Base-by-base conservation (phyloP, 2,329 filamentous ascomycete genomes). In the Aspergillus uvarum region DNA sequence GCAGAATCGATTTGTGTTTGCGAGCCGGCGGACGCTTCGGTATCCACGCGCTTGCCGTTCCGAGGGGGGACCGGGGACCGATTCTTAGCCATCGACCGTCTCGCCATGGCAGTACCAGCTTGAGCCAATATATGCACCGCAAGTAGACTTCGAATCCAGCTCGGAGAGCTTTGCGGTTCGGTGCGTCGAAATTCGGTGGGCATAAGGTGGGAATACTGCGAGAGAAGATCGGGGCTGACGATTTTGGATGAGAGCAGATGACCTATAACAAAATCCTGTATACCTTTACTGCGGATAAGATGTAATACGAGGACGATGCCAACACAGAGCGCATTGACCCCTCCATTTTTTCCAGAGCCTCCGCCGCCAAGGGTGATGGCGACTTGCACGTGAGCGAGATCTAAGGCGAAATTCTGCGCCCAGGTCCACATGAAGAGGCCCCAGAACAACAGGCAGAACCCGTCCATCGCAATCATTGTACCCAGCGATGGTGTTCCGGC, bases 311-410 rank as follows among this genome's bases (percentile, higher is more conserved):
- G 70, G 59, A 81, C 77, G 59, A 79, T 76, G 55, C 75, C 74
- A 42, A 81, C 75, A 67, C 79, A 81, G 22, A 80, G 69, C 19
- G 73, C 71, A 67, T 80, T 80, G 58, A 79, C 78, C 44, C 77
- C 76, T 56, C 77, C 76, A 56, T 77, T 80, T 67, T 80, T 80
- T 10, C 78, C 79, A 12, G 77, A 77, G 56, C 77, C 89, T 60
- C 92, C 92, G 61, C 92, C 93, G 63, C 93, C 93, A 11, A 97
- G 81, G 0, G 92, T 96, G 59, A 96, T 87, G 60, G 93, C 93
- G 71, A 97, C 96, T 72, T 96, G 92, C 60, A 94, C 91, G 76
- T 97, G 94, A 61, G 93, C 92, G 55, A 96, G 84, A 73, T 97
- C 93, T 67, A 97, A 83, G 59, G 94, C 89, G 71, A 96, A 89